These are phyloP conservation scores for Trichoderma semiorbis DNA, from an alignment of 2,329 filamentous ascomycete genomes.

Conservation along the genomic window DNA sequence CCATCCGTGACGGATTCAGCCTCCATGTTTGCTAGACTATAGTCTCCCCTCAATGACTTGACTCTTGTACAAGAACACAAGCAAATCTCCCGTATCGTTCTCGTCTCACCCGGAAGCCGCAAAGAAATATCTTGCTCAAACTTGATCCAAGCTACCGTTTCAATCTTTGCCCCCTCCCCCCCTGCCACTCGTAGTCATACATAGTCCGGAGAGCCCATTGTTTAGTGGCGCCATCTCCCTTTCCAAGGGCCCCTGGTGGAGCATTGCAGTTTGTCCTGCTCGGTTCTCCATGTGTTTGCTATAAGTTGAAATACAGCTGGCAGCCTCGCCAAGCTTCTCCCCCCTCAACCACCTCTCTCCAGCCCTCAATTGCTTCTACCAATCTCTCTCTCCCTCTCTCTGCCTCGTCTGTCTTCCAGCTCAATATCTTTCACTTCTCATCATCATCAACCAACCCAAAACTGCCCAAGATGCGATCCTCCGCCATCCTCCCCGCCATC, in stretches of 20 bases:
- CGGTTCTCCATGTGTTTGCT: no score
- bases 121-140: slow-evolving; percentile 10
- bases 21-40: background rate
- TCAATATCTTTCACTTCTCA: background rate
- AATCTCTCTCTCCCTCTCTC: background rate
- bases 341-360: background rate
- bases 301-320: slow-evolving; percentile 1
- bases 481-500: slow-evolving; percentile 33
- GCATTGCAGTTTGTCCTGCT: background rate
- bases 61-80: background rate
- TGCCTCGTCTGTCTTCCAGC: background rate
- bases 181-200: background rate
- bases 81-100: background rate
- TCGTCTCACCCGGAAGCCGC: no score
- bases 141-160: background rate
- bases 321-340: slow-evolving; percentile 2
- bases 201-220: background rate
- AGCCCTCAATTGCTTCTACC: background rate
- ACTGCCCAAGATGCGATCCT: slow-evolving; percentile 33
- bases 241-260: background rate
- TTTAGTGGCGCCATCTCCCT: background rate
- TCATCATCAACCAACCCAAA: background rate
- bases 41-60: background rate
- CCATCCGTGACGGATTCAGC: background rate
- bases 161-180: slow-evolving; percentile 5